Evolutionary conservation across 1,139 yeast genomes (phyloP).

Genomic region (Schizosaccharomyces versatilis): DNA sequence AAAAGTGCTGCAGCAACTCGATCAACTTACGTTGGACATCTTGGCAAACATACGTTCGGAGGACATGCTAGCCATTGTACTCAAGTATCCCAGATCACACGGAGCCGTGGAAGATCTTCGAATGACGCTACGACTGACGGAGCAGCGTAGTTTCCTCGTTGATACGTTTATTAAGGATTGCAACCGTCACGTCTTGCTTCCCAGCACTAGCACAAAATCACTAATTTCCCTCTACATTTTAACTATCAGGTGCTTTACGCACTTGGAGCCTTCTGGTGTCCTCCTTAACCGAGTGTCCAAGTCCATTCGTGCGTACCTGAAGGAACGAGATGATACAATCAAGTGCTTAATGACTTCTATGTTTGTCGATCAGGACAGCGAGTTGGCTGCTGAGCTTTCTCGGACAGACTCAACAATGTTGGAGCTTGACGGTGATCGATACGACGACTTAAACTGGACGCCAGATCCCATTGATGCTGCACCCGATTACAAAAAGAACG

Average conservation of each 20-base stretch:
- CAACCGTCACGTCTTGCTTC: constrained; percentile 36
- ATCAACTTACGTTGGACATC: constrained; percentile 8
- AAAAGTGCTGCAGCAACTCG: not conserved
- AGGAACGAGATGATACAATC: constrained; percentile 54
- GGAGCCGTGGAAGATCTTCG: constrained; percentile 41
- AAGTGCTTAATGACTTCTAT: constrained; percentile 50
- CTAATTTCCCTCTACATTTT: constrained; percentile 49
- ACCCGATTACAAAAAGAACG: constrained; percentile 35
- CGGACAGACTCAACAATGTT: constrained; percentile 3
- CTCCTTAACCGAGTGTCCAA: constrained; percentile 53
- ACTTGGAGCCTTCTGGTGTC: constrained; percentile 77
- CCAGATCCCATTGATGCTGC: constrained; percentile 92
- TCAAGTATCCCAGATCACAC: constrained; percentile 34
- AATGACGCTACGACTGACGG: constrained; percentile 21
- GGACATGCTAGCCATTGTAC: constrained; percentile 46
- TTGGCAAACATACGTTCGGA: constrained; percentile 24
- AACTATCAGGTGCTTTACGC: constrained; percentile 47
- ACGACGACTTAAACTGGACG: constrained; percentile 37
- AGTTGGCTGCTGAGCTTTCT: constrained; percentile 2
- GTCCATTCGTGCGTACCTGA: constrained; percentile 46
- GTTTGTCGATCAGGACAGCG: constrained; percentile 22
- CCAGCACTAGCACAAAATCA: constrained; percentile 63
- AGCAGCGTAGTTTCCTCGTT: constrained; percentile 34
- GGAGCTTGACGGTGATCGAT: not conserved
- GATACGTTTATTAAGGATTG: constrained; percentile 32